Conservation (phyloP, 169 alveolate genomes). For the Plasmodium fragile region DNA sequence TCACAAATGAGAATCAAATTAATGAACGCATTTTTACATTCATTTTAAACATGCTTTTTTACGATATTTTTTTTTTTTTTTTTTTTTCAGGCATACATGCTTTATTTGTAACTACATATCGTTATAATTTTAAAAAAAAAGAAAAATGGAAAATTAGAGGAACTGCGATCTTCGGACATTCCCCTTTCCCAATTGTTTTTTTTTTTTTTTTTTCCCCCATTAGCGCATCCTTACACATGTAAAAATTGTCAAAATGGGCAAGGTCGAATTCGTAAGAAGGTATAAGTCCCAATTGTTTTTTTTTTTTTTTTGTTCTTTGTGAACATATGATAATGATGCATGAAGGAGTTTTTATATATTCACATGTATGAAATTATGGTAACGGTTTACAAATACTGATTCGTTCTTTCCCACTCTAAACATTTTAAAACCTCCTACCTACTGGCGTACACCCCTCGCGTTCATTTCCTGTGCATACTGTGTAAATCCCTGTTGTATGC, state of each 20-base stretch:
- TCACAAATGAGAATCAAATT: background rate
- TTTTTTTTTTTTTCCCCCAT: background rate
- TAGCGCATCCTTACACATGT: background rate
- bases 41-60: background rate
- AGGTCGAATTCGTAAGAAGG: background rate
- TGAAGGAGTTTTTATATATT: background rate
- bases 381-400: background rate
- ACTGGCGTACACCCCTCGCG: background rate
- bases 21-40: background rate
- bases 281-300: background rate
- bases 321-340: background rate
- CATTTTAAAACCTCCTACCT: background rate
- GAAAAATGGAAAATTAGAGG: background rate
- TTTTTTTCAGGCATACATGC: background rate
- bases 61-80: background rate
- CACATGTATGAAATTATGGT: background rate
- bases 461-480: background rate
- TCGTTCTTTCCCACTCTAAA: background rate
- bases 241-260: background rate
- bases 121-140: background rate
- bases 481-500: background rate
- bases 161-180: background rate
- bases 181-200: background rate
- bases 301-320: background rate
- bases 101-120: constrained; percentile 3